Base-by-base conservation (phyloP, 2,329 filamentous ascomycete species). In the Penicillium sp. region DNA sequence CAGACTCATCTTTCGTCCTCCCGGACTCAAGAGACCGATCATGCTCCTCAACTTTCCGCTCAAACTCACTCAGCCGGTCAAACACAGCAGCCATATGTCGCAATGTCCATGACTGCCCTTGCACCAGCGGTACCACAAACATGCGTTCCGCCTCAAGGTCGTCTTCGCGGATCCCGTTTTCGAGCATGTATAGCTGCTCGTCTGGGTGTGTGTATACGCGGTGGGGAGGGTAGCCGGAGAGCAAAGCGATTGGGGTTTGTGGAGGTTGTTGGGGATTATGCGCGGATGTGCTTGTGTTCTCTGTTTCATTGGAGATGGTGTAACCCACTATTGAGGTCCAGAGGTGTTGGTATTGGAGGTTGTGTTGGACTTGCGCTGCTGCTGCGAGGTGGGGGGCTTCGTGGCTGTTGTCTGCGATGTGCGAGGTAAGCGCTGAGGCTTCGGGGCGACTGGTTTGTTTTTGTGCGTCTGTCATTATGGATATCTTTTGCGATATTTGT, bases 181-280 rank as follows among this genome's bases (percentile, higher is more conserved):
- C 77, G 22, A 85, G 70, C 58, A 83, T 71, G 58, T 77, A 79
- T 19, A 81, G 75, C 62, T 85, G 82, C 69, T 84, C 80, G 62
- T 85, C 82, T 10, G 82, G 82, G 58, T 86, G 81, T 10, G 80
- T 74, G 64, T 86, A 86, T 52, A 83, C 71, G 39, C 80, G 73
- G 45, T 78, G 72, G 11, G 82, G 80, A 3, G 82, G 81, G 13
- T 82, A 69, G n/a, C 82, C 82, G 8, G 81, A 83, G 41, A 86
- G 71, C 45, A 85, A 60, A 7, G 74, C 57, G 1, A 59, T 69
- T n/a, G 76, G 62, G 3, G 53, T 42, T 19, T 51, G 29, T 14
- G 40, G 33, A 27, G 49, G 40, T 11, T 43, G 36, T 19, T 22
- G 19, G 18, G 46, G 40, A 5, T 36, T 36, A 40, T 45, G 48